Base-by-base conservation (phyloP, 1,284 basidiomycete genomes). In the Laetiporus sulphureus region DNA sequence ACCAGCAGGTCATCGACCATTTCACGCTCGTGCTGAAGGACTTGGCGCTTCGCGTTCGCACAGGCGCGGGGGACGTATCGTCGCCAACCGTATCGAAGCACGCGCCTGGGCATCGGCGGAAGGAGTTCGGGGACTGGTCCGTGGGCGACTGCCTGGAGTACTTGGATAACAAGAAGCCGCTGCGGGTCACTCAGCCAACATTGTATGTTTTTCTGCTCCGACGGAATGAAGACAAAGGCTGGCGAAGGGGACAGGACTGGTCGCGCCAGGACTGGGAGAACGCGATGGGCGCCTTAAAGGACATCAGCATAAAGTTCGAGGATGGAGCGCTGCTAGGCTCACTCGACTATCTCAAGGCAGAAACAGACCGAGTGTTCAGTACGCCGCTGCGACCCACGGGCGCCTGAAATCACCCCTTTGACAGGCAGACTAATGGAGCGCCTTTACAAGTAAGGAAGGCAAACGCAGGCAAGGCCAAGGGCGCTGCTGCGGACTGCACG, bases 201-300 rank as follows among this genome's bases (percentile, higher is more conserved):
- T 74, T 79, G 22, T 60, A 67, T 8, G 54, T 75, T 32, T 81
- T 85, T 57, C 58, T 83, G 41, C 66, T 64, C 37, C 60, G 63
- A 41, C 69, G 75, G 39, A 72, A 73, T 47, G 55, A 63, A 31
- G 61, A 58, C 21, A 53, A 45, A 19, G 79, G 78, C 0, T 71
- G 72, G 22, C 68, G 79, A 30, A 60, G 71, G 20, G 84, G 83
- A 4, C 73, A 77, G 53, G 81, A 87, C 49, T 88, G 84, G 84
- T 67, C 79, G 12, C 65, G 71, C 39, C 63, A 67, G 39, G 80
- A 78, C 50, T 88, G 85, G 83, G 62, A 69, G 45, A 64, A 70
- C 20, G 72, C 64, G 22, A 57, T 83, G 46, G 52, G 55, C 5
- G 68, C 64, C 36, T 50, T 88, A 54, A 60, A 59, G 32, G 55